Base-by-base conservation (phyloP, 345 rosid species). In the Lumnitzera littorea region DNA sequence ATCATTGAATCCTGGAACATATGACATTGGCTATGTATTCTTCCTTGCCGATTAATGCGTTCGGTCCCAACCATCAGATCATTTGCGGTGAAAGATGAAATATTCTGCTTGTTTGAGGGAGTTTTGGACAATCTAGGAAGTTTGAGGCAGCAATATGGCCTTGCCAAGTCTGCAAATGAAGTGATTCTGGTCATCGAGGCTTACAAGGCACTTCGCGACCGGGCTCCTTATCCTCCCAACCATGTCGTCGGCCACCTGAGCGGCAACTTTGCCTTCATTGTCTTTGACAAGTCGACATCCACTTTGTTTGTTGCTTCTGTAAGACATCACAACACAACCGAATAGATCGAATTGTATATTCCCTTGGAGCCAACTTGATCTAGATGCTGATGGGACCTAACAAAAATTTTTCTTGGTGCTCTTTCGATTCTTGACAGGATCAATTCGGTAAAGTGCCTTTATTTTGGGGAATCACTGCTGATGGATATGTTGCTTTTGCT, bases 391-490 rank as follows among this genome's bases (percentile, higher is more conserved):
- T 27, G 14, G 53, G 14, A 16, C 16, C 48, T 51, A n/a, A 29
- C 31, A 24, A 29, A 31, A 49, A 25, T 29, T 31, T 3, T 27
- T 23, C 2, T 16, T 27, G 17, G 8, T 15, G 23, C 15, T 3
- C 11, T n/a, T 1, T 61, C 24, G 29, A 17, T 10, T 29, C 12
- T 47, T 56, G 63, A 54, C 82, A 91, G 98, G 98, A 91, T 63
- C 90, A 82, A 86, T 78, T 51, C 65, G 96, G 96, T 6, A 91
- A 91, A 78, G 95, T 88, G 69, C 88, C 89, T 60, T 85, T 91
- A 2, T 91, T 77, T 43, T 91, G 98, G 98, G 98, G 98, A 62
- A 91, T 91, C 74, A 91, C 96, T 49, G 96, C 95, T 20, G 98
- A 91, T 71, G 90, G 98, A 13, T 73, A 62, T 57, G 96, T 91